Conservation (phyloP, 768 basidiomycete species). For the Russula olivacea region DNA sequence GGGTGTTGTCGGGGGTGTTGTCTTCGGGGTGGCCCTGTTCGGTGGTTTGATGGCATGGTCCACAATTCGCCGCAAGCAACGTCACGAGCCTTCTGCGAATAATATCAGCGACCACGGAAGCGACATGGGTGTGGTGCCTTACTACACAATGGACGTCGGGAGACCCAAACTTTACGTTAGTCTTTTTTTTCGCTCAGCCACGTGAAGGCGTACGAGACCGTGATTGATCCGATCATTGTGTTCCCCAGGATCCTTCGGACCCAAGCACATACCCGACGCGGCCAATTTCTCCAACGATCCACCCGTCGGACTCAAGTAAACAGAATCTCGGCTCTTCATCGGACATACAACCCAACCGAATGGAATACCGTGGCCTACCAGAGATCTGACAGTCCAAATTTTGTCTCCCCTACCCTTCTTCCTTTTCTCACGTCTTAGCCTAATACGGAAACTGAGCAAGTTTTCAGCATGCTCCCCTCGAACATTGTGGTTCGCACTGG, state of each 20-base stretch:
- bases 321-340: background rate
- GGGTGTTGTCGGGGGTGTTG: slow-evolving; percentile 36
- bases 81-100: slow-evolving; percentile 25
- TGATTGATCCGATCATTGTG: background rate
- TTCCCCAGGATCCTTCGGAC: slow-evolving; percentile 23
- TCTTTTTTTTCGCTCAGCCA: background rate
- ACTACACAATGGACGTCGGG: background rate
- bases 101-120: slow-evolving; percentile 1
- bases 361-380: slow-evolving; percentile 16
- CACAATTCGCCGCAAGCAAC: slow-evolving; percentile 30
- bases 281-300: slow-evolving; percentile 14
- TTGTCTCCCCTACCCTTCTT: background rate
- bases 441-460: background rate
- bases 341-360: slow-evolving; percentile 9
- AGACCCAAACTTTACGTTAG: slow-evolving; percentile 20
- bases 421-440: too few species aligned
- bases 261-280: slow-evolving; percentile 21
- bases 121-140: background rate
- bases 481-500: too few species aligned
- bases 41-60: slow-evolving; percentile 39
- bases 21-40: slow-evolving; percentile 47
- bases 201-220: background rate
- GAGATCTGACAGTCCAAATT: slow-evolving; percentile 13
- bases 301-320: slow-evolving; percentile 1
- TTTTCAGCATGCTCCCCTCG: background rate